Conservation (phyloP, 1,284 basidiomycete genomes). For the Ganoderma boninense region DNA sequence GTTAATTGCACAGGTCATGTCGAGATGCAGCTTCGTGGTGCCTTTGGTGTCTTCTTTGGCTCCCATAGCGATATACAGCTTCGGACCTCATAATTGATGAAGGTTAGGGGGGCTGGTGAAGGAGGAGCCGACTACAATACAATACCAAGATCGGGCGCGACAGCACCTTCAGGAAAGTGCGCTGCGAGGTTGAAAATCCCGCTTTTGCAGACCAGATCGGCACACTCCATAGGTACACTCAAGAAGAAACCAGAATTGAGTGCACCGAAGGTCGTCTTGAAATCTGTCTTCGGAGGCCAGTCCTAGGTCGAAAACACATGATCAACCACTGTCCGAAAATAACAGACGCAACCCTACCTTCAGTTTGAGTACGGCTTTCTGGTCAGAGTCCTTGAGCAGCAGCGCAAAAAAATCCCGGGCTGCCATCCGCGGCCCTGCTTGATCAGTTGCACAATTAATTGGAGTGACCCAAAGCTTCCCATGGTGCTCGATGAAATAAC, state of each 20-base stretch:
- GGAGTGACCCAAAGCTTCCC: neutral
- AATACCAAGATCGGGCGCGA: neutral
- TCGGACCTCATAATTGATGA: neutral
- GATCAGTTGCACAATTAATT: neutral
- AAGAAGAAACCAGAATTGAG: neutral
- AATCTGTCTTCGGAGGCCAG: neutral
- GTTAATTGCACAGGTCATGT: neutral
- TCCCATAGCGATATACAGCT: neutral
- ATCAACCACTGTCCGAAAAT: neutral
- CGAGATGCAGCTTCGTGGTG: neutral
- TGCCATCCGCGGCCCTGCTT: neutral
- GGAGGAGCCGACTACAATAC: neutral
- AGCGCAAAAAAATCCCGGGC: neutral
- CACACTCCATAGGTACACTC: neutral
- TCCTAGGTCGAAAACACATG: neutral
- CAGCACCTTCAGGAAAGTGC: neutral
- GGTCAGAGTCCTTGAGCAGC: neutral
- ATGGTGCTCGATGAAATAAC: neutral
- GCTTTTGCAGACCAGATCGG: neutral
- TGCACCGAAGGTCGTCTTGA: neutral
- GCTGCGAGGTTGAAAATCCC: neutral
- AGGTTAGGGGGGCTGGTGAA: neutral
- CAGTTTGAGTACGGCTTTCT: neutral
- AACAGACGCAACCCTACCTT: neutral
- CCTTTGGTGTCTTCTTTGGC: neutral